Conservation (phyloP, 2,329 filamentous ascomycete species). For the Lomentospora prolificans region DNA sequence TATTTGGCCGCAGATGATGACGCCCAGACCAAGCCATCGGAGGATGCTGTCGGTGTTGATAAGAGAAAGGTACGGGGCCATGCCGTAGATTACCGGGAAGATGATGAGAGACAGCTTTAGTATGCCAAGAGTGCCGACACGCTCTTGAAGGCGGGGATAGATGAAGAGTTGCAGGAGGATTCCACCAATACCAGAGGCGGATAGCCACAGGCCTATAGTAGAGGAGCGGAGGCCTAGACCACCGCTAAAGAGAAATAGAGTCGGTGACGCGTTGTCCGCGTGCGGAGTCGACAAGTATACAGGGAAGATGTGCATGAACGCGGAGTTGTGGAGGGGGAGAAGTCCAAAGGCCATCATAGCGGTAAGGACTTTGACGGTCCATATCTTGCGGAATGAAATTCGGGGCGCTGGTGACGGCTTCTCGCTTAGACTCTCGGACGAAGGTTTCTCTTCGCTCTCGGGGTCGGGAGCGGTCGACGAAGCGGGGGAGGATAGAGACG, state of each 20-base stretch:
- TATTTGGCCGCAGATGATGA: slow-evolving; percentile 49
- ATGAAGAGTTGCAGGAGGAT: slow-evolving; percentile 51
- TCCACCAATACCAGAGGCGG: slow-evolving; percentile 50
- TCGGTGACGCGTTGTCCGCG: slow-evolving; percentile 27
- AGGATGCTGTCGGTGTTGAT: slow-evolving; percentile 32
- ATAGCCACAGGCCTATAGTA: slow-evolving; percentile 32
- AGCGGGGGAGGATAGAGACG: not conserved
- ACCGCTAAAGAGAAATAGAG: slow-evolving; percentile 43
- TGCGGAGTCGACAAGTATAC: slow-evolving; percentile 50
- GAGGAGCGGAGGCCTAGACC: slow-evolving; percentile 36
- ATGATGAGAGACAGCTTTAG: slow-evolving; percentile 48
- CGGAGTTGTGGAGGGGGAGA: slow-evolving; percentile 52
- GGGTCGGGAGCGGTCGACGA: not conserved
- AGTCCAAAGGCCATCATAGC: slow-evolving; percentile 29
- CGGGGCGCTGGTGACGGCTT: slow-evolving; percentile 6
- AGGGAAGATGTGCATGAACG: slow-evolving; percentile 54
- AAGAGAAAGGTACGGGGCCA: slow-evolving; percentile 50
- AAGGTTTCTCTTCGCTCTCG: not conserved
- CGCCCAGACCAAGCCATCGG: slow-evolving; percentile 44
- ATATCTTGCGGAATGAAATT: slow-evolving; percentile 15
- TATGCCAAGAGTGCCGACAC: slow-evolving; percentile 48
- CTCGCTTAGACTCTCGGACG: not conserved
- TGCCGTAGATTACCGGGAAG: slow-evolving; percentile 47
- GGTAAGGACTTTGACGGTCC: slow-evolving; percentile 22
- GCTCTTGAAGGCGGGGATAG: slow-evolving; percentile 47